Evolutionary conservation across 1,139 yeast species (phyloP).

Genomic region (Eremothecium gossypii): DNA sequence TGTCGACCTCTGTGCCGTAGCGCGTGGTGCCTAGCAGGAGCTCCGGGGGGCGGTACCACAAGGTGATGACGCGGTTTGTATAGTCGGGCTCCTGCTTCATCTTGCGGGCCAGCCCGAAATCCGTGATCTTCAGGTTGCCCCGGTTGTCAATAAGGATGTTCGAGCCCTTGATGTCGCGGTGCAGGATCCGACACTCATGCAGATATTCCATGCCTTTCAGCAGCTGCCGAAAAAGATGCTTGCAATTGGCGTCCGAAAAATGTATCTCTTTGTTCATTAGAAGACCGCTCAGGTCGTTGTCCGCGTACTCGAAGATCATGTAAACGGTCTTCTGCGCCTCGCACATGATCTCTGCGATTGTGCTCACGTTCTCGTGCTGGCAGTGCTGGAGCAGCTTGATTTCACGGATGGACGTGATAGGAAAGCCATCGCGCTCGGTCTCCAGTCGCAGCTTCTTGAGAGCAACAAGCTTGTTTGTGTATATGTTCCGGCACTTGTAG

Average conservation of each 20-base stretch:
- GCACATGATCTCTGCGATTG: conserved; percentile 83
- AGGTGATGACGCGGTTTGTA: conserved; percentile 87
- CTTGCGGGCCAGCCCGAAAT: conserved; percentile 86
- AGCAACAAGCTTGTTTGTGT: conserved; percentile 71
- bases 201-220: conserved; percentile 74
- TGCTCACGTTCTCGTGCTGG: conserved; percentile 72
- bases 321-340: conserved; percentile 62
- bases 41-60: conserved; percentile 98
- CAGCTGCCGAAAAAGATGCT: conserved; percentile 67
- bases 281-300: conserved; percentile 86
- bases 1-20: conserved; percentile 85
- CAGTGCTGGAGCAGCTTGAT: conserved; percentile 81
- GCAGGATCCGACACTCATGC: conserved; percentile 72
- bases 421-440: conserved; percentile 87
- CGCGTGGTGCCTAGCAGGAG: conserved; percentile 80
- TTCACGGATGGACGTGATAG: conserved; percentile 91
- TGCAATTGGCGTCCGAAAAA: conserved; percentile 59
- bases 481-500: conserved; percentile 40
- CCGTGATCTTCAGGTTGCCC: conserved; percentile 80
- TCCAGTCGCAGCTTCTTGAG: conserved; percentile 77
- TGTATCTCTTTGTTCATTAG: conserved; percentile 65
- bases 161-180: conserved; percentile 91
- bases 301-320: conserved; percentile 91
- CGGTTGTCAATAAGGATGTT: conserved; percentile 65
- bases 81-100: conserved; percentile 51